Evolutionary conservation across 1,139 yeast species (phyloP).

Genomic region (Diutina catenulata): DNA sequence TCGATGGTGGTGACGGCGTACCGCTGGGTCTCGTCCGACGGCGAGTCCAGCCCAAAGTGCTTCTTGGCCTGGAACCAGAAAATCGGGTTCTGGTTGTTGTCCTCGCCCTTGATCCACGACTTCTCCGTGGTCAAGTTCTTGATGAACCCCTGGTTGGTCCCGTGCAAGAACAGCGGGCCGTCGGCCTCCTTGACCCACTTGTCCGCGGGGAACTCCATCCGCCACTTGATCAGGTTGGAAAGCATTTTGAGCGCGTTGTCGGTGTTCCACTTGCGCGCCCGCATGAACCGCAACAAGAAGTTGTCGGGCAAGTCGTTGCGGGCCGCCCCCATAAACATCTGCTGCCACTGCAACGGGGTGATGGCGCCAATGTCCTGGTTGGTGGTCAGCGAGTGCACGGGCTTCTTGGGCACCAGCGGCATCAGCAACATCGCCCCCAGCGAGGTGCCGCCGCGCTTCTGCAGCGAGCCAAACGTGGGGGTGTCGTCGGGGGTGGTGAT

Average conservation of each 20-base stretch:
- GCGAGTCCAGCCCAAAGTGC: conserved; percentile 63
- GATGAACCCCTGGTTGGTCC: conserved; percentile 30
- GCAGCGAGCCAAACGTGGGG: background rate
- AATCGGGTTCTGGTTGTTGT: conserved; percentile 54
- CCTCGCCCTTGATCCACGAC: conserved; percentile 55
- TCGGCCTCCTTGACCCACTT: conserved; percentile 51
- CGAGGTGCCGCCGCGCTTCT: background rate
- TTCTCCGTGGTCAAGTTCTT: conserved; percentile 44
- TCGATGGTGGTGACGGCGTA: conserved; percentile 63
- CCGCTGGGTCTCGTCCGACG: conserved; percentile 53
- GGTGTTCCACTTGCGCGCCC: conserved; percentile 75
- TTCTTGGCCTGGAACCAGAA: conserved; percentile 58
- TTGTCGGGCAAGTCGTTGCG: conserved; percentile 68
- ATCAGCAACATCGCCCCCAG: conserved; percentile 3
- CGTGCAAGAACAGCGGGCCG: conserved; percentile 16
- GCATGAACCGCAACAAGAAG: conserved; percentile 16
- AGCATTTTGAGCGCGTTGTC: conserved; percentile 54
- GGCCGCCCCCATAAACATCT: conserved; percentile 42
- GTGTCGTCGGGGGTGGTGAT: conserved; percentile 11
- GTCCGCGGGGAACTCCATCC: conserved; percentile 47
- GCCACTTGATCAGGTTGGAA: conserved; percentile 59
- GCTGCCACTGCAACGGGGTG: conserved; percentile 11
- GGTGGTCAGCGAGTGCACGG: background rate
- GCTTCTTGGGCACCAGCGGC: conserved; percentile 3
- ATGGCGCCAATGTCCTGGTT: background rate